Evolutionary conservation across 257 asterid species (phyloP).

Genomic region (Scutellaria baicalensis): DNA sequence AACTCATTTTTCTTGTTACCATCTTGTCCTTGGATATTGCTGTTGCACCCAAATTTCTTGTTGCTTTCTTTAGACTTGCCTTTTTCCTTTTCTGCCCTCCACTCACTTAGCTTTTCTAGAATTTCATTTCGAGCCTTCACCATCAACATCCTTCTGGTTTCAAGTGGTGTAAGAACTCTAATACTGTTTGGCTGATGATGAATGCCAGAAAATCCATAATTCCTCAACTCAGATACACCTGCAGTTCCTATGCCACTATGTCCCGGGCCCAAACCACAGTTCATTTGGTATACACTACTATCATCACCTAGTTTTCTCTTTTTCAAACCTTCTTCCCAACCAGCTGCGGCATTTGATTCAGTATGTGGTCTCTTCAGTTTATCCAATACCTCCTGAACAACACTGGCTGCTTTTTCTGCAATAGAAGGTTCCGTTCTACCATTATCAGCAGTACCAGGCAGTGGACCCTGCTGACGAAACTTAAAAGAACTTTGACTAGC

Average conservation of each 20-base stretch:
- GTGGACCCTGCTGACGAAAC: conserved; percentile 23
- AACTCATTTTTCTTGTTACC: conserved; percentile 15
- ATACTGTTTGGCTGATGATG: conserved; percentile 25
- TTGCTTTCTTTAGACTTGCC: too few species aligned
- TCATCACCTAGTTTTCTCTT: conserved; percentile 38
- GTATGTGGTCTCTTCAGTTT: conserved; percentile 46
- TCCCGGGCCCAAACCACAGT: conserved; percentile 19
- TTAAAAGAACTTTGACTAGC: conserved; percentile 11
- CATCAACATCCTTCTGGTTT: conserved; percentile 35
- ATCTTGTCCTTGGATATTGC: too few species aligned
- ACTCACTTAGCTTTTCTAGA: conserved; percentile 30
- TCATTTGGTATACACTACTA: conserved; percentile 22
- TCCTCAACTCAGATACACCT: conserved; percentile 14
- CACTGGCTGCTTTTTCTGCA: conserved; percentile 41
- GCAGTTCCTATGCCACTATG: conserved; percentile 14
- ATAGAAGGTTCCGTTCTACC: conserved; percentile 33
- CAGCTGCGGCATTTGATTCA: conserved; percentile 28
- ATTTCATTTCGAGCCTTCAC: conserved; percentile 47
- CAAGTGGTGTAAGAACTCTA: conserved; percentile 35
- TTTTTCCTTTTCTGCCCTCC: conserved; percentile 14
- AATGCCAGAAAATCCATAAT: conserved; percentile 20
- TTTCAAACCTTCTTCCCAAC: conserved; percentile 23
- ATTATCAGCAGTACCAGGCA: conserved; percentile 24
- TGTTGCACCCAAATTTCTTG: too few species aligned
- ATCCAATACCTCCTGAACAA: conserved; percentile 46